Evolutionary conservation across 768 basidiomycete genomes (phyloP).

Genomic region (Thelephora ganbajun): DNA sequence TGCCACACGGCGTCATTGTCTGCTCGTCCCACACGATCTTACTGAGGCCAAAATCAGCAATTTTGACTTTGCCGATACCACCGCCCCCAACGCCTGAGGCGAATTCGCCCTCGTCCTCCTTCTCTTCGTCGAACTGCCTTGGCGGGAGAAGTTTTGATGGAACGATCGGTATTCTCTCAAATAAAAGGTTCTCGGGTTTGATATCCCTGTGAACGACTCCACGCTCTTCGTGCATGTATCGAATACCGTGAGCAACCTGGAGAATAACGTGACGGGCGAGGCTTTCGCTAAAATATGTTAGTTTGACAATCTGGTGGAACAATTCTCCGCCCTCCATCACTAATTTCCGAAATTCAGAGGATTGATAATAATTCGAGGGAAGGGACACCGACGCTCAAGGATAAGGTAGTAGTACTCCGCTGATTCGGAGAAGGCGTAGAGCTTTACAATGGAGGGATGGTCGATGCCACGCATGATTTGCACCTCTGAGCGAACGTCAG

Average conservation of each 20-base stretch:
- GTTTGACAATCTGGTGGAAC: constrained; percentile 97
- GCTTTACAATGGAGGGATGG: constrained; percentile 87
- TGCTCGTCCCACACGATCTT: constrained; percentile 99
- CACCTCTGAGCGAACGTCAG: constrained; percentile 50
- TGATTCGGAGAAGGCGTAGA: constrained; percentile 85
- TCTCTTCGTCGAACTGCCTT: constrained; percentile 94
- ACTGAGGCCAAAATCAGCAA: constrained; percentile 94
- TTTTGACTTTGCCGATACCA: constrained; percentile 95
- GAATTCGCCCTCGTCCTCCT: constrained; percentile 97
- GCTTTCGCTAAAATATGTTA: constrained; percentile 97
- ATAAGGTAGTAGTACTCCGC: constrained; percentile 89
- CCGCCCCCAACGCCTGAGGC: constrained; percentile 86
- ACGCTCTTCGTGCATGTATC: constrained; percentile 92
- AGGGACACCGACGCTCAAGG: constrained; percentile 56
- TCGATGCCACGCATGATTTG: constrained; percentile 96
- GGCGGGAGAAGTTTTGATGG: constrained; percentile 64
- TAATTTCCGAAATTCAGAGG: constrained; percentile 16
- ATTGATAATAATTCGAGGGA: background rate
- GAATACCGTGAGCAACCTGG: constrained; percentile 88
- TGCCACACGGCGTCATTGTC: constrained; percentile 99
- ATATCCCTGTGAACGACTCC: constrained; percentile 99
- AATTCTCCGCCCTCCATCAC: constrained; percentile 98
- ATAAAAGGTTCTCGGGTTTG: constrained; percentile 95
- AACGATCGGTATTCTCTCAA: constrained; percentile 82
- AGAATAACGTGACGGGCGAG: constrained; percentile 95